Evolutionary conservation across 164 flowering plant species (phyloP), one percentile per base, ranked within the genome.

Genomic region (Litsea cubeba): DNA sequence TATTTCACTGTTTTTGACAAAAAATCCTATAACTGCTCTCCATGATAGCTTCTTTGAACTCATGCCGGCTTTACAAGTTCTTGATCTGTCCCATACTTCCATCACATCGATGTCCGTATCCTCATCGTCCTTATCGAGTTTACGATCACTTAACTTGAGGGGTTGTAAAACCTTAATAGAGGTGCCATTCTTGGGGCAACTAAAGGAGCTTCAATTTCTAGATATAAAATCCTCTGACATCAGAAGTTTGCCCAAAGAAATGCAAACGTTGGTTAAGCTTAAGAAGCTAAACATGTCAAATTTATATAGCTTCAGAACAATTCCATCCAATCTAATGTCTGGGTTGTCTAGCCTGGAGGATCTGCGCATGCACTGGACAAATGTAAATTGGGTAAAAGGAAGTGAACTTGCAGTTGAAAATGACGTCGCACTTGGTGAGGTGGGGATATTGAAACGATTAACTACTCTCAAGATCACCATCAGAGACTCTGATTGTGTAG

Each of bases 31-130:
- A 17, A 60, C 28, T 3, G 26, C 2, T 6, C n/a, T 71, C 24
- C 57, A 54, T 2, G 11, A 1, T 8, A 40, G 20, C 25, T 71
- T 71, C 66, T 71, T 71, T 24, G 50, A 60, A n/a, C 17, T 20
- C 50, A 71, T 71, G 74, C 65, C 26, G 2, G 30, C n/a, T 4
- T 65, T 71, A 23, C 50, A 23, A 14, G 65, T 71, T 17, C 66
- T 71, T 26, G 74, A 71, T 51, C 72, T 71, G 8, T 22, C 18
- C 18, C 0, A 5, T 2, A 71, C 72, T 25, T 1, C 14, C 40
- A 71, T 71, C 25, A 5, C 15, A 2, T 26, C 40, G 0, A 11
- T 71, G 12, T 30, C 64, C 0, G 0, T 18, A 22, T 54, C 72
- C 5, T 71, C 50, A 57, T 24, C 63, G 0, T 24, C 18, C 0